Base-by-base conservation (phyloP, 805 yeast species). In the Saturnispora besseyi region DNA sequence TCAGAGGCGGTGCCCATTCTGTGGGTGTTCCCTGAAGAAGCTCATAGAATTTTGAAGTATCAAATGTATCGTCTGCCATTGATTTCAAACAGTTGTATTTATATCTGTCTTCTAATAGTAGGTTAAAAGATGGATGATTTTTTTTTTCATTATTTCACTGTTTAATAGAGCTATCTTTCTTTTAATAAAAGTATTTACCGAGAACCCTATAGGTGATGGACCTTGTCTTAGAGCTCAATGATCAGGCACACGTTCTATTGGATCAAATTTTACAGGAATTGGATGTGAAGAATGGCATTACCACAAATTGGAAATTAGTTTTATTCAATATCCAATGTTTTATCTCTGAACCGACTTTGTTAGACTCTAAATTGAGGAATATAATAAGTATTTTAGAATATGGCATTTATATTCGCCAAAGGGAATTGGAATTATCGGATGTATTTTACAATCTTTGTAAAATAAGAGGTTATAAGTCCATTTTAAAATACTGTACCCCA, bases 31-130 rank as follows among this genome's bases (percentile, higher is more conserved):
- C 41, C 10, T 41, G 38, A 30, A 48, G 31, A 24, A 46, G 42
- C 32, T 50, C 53, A 41, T 46, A 54, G 45, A 52, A 50, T 34
- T 49, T 49, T 13, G 56, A 53, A 4, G 55, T 50, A 21, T 51
- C 52, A 34, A 53, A 53, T 9, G 51, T 50, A 46, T 48, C 52
- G 30, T 51, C 50, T 13, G 43, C 42, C 48, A 45, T 45, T 28
- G 38, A 8, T 12, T 11, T 11, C 8, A 11, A 38, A 24, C 7
- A 18, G 18, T 24, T 12, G 13, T 26, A 26, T 26, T 6, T 26
- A 36, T 21, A 36, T 15, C 15, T 10, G 24, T 18, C 13, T 18
- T 36, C 21, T 9, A 36, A 12, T 22, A 18, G 11, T 36, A 36
- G 24, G 10, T 21, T 9, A 15, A 36, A 36, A 5, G 37, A 22